Percentiles rank a stretch among this genome's conserved stretches.
phyloP scores from a whole-genome alignment of 352 stramenopile species.

The Sclerospora graminicola region DNA sequence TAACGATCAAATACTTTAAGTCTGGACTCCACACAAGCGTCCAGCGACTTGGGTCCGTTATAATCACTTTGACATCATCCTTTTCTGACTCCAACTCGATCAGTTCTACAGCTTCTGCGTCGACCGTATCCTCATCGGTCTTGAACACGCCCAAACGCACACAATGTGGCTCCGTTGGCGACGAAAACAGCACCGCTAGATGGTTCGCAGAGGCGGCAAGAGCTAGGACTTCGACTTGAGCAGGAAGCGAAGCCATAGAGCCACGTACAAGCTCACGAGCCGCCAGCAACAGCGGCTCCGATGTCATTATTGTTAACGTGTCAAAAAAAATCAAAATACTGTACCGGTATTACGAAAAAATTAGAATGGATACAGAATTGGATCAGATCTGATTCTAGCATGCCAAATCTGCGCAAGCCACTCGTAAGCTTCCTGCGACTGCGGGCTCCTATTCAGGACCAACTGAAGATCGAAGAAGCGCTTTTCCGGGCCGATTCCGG shows the following conservation, averaged over 20 bases:
- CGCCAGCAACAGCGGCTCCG: slow-evolving; percentile 26
- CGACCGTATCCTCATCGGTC: not conserved
- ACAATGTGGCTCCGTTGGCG: slow-evolving; percentile 12
- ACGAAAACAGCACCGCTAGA: slow-evolving; percentile 26
- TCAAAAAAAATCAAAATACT: slow-evolving; percentile 8
- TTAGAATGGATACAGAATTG: not conserved
- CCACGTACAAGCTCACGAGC: slow-evolving; percentile 23
- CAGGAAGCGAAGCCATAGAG: not conserved
- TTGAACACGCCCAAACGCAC: slow-evolving; percentile 28
- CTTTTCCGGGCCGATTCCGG: slow-evolving; percentile 84
- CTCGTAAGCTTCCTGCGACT: slow-evolving; percentile 63
- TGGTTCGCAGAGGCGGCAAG: slow-evolving; percentile 12
- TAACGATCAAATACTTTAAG: slow-evolving; percentile 35
- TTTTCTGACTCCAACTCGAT: slow-evolving; percentile 13
- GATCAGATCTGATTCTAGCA: slow-evolving; percentile 1
- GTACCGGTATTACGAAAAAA: too few species aligned
- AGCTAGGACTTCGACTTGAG: slow-evolving; percentile 4
- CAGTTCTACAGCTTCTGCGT: slow-evolving; percentile 1
- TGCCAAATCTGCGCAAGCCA: slow-evolving; percentile 32
- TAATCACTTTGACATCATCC: not conserved
- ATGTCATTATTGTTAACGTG: slow-evolving; percentile 15
- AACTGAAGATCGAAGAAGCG: slow-evolving; percentile 89
- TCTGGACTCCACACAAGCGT: slow-evolving; percentile 45
- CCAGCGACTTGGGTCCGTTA: slow-evolving; percentile 7
- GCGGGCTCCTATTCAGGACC: slow-evolving; percentile 57